Conservation (phyloP, 306 rosid genomes). For the Lathyrus tuberosus region DNA sequence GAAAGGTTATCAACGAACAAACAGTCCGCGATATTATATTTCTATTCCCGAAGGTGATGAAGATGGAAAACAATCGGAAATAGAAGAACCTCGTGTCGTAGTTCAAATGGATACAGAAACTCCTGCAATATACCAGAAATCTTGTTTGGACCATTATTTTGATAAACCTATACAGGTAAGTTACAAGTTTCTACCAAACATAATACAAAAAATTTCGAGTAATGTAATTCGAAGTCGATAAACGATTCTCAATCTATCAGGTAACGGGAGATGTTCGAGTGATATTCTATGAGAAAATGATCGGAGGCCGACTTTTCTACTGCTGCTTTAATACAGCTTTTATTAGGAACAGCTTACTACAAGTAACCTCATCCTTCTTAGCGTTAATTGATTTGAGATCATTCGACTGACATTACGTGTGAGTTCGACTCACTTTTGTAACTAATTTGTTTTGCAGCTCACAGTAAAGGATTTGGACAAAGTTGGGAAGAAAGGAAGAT, state of each 20-base stretch:
- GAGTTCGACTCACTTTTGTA: slow-evolving; percentile 15
- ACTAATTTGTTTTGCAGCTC: slow-evolving; percentile 58
- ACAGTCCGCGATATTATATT: slow-evolving; percentile 77
- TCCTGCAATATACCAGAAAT: slow-evolving; percentile 70
- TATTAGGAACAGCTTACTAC: slow-evolving; percentile 80
- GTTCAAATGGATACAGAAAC: slow-evolving; percentile 97
- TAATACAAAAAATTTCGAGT: neutral
- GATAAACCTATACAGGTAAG: slow-evolving; percentile 77
- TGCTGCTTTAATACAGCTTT: slow-evolving; percentile 93
- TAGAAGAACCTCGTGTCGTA: slow-evolving; percentile 59
- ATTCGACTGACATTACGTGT: neutral
- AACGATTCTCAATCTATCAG: slow-evolving; percentile 38
- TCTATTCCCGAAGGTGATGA: slow-evolving; percentile 51
- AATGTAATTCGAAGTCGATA: neutral
- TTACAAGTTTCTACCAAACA: neutral
- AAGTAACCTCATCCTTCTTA: slow-evolving; percentile 51
- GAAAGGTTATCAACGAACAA: slow-evolving; percentile 69
- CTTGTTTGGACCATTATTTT: slow-evolving; percentile 83
- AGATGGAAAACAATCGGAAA: slow-evolving; percentile 48
- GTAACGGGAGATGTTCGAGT: slow-evolving; percentile 89
- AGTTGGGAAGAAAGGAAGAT: slow-evolving; percentile 74
- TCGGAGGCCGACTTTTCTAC: slow-evolving; percentile 93
- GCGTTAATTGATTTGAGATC: neutral
- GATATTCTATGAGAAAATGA: slow-evolving; percentile 82
- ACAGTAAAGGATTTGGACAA: slow-evolving; percentile 73